Conservation (phyloP, 2,329 filamentous ascomycete genomes). For the Fusarium abutilonis region DNA sequence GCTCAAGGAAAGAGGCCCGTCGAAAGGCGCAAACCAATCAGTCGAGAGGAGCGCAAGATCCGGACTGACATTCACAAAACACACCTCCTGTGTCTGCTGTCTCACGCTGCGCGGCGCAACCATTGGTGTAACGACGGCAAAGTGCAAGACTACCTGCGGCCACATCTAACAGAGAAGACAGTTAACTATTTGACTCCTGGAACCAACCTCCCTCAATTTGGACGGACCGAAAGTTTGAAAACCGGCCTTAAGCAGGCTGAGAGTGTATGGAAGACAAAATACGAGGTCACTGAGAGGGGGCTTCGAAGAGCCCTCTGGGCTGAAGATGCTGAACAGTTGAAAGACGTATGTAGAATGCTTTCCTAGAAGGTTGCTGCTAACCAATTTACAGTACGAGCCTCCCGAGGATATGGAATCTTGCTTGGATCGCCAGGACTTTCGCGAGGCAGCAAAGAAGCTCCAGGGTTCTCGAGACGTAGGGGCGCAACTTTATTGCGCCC, state of each 20-base stretch:
- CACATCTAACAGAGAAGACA: conserved; percentile 72
- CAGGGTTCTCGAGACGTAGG: conserved; percentile 89
- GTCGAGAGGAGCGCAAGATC: conserved; percentile 61
- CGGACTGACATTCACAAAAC: conserved; percentile 85
- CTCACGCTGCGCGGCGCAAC: conserved; percentile 81
- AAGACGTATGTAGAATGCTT: conserved; percentile 58
- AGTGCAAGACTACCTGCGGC: conserved; percentile 72
- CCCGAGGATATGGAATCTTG: conserved; percentile 73
- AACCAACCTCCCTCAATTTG: conserved; percentile 75
- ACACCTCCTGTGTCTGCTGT: conserved; percentile 84
- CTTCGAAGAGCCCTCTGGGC: conserved; percentile 79
- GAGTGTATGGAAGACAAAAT: conserved; percentile 74
- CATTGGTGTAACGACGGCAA: conserved; percentile 84
- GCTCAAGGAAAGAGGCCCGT: conserved; percentile 45
- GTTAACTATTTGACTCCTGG: conserved; percentile 75
- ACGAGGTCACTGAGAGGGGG: conserved; percentile 75
- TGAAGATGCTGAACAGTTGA: conserved; percentile 69
- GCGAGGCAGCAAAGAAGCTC: conserved; percentile 71
- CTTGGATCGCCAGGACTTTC: conserved; percentile 78
- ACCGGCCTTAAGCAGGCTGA: conserved; percentile 78
- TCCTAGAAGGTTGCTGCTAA: conserved; percentile 33
- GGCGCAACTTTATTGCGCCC: conserved; percentile 87
- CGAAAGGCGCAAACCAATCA: conserved; percentile 63
- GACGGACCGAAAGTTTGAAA: conserved; percentile 78
- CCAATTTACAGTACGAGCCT: conserved; percentile 59